A percentile compares a stretch with the other conserved stretches of the same genome.
phyloP scores from a whole-genome alignment of 768 basidiomycete species.

The Dentipellis fragilis region DNA sequence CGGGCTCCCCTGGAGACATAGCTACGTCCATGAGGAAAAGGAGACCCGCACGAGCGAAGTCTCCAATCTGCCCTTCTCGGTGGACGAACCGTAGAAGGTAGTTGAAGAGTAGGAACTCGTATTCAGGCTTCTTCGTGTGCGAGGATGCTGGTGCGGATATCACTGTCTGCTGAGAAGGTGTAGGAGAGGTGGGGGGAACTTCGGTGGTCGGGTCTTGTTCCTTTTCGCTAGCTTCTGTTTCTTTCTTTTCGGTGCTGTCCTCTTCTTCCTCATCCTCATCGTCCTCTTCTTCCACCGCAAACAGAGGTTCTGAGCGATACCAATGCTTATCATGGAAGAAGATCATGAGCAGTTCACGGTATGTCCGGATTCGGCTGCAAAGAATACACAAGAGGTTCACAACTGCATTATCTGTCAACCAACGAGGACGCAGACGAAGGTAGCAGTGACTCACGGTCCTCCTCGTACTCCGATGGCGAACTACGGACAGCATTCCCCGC shows the following conservation, averaged over 20 bases:
- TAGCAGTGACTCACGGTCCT: conserved; percentile 54
- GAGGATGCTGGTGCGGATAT: conserved; percentile 36
- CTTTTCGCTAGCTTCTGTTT: conserved; percentile 6
- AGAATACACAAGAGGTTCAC: conserved; percentile 87
- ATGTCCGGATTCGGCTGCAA: conserved; percentile 85
- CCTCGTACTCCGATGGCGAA: conserved; percentile 81
- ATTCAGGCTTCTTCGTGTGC: conserved; percentile 60
- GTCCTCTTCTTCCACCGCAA: conserved; percentile 67
- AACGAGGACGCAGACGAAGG: too few relatives aligned
- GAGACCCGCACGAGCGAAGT: conserved; percentile 85
- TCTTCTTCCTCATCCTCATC: conserved; percentile 52
- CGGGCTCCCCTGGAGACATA: conserved; percentile 66
- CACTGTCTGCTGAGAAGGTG: conserved; percentile 49
- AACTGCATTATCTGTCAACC: conserved; percentile 33
- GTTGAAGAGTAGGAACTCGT: conserved; percentile 93
- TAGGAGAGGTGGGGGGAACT: conserved; percentile 37
- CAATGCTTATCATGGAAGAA: conserved; percentile 95
- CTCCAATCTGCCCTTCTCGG: conserved; percentile 87
- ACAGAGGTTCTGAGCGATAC: conserved; percentile 68
- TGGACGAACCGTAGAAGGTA: conserved; percentile 93
- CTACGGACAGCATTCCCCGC: conserved; percentile 59
- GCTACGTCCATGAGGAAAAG: conserved; percentile 95
- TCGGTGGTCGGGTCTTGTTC: conserved; percentile 11
- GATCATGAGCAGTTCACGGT: conserved; percentile 87
- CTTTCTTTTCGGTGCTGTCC: conserved; percentile 21